A percentile compares a stretch with the other conserved stretches of the same genome.
These are phyloP conservation scores for Cladosporium sp. DNA, from an alignment of 2,329 filamentous ascomycete species.

Conservation along the genomic window DNA sequence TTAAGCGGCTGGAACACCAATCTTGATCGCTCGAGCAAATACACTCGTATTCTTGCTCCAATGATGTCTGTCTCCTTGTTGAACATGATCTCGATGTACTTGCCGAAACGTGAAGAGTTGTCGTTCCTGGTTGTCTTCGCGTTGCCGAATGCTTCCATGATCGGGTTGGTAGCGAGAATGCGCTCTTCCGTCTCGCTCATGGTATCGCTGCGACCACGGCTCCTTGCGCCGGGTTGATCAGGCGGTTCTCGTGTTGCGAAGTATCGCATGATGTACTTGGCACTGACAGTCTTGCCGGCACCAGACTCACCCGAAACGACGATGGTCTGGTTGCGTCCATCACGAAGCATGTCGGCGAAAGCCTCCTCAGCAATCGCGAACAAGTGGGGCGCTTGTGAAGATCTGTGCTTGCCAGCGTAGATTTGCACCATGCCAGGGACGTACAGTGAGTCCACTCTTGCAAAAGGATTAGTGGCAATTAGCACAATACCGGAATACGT, in stretches of 20 bases:
- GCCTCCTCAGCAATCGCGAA: constrained; percentile 99
- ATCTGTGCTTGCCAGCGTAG: constrained; percentile 94
- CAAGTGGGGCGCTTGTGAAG: constrained; percentile 93
- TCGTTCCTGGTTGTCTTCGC: constrained; percentile 99
- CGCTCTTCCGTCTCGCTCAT: constrained; percentile 99
- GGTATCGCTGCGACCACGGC: constrained; percentile 70
- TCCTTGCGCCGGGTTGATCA: constrained; percentile 76
- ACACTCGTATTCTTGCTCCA: constrained; percentile 94
- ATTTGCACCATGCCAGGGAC: constrained; percentile 99
- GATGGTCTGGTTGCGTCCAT: constrained; percentile 94
- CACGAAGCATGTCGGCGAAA: constrained; percentile 97
- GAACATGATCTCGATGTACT: constrained; percentile 99
- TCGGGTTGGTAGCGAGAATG: constrained; percentile 95
- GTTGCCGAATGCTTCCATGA: constrained; percentile 99
- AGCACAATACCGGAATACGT: constrained; percentile 98
- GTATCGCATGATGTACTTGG: constrained; percentile 99
- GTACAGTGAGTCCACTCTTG: constrained; percentile 94
- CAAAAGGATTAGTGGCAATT: constrained; percentile 97
- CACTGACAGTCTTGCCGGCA: constrained; percentile 97
- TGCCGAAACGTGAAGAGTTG: constrained; percentile 97
- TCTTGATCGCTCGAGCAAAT: constrained; percentile 90
- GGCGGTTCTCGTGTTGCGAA: constrained; percentile 96
- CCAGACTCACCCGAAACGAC: constrained; percentile 99
- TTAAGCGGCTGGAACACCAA: constrained; percentile 96
- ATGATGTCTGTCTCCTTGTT: constrained; percentile 94